Evolutionary conservation across 129 eudicot species (phyloP).

Genomic region (Rutidosis leptorrhynchoides): DNA sequence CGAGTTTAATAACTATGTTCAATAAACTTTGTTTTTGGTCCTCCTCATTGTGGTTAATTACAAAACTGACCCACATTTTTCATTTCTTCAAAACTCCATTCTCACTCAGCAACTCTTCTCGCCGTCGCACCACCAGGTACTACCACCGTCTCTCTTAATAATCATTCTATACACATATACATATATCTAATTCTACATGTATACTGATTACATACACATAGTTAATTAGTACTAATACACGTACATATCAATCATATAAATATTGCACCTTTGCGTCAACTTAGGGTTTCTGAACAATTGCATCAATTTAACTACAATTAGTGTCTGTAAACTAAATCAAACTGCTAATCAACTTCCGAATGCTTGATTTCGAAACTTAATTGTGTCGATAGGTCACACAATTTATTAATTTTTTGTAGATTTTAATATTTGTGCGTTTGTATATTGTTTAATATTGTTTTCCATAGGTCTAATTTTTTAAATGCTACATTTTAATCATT

Average conservation of each 20-base stretch:
- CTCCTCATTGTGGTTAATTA: neutral
- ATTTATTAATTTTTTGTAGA: neutral
- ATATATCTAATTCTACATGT: neutral
- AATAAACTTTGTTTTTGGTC: neutral
- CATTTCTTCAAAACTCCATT: neutral
- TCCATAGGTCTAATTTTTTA: neutral
- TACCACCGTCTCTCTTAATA: neutral
- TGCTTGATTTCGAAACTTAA: neutral
- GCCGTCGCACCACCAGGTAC: constrained; percentile 25
- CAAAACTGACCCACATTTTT: constrained; percentile 12
- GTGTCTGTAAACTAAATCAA: neutral
- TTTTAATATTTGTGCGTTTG: neutral
- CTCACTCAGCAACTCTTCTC: constrained; percentile 8
- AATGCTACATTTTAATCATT: neutral
- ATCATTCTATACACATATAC: no score
- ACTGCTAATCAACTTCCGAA: neutral
- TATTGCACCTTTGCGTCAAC: neutral
- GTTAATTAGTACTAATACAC: neutral
- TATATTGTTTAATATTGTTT: neutral
- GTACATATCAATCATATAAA: neutral
- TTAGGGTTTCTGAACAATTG: constrained; percentile 18
- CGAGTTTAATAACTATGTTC: no score
- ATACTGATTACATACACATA: neutral
- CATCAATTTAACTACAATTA: neutral
- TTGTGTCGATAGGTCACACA: neutral